Evolutionary conservation across 805 yeast species (phyloP).

Genomic region (Jamesozyma spencerorum): DNA sequence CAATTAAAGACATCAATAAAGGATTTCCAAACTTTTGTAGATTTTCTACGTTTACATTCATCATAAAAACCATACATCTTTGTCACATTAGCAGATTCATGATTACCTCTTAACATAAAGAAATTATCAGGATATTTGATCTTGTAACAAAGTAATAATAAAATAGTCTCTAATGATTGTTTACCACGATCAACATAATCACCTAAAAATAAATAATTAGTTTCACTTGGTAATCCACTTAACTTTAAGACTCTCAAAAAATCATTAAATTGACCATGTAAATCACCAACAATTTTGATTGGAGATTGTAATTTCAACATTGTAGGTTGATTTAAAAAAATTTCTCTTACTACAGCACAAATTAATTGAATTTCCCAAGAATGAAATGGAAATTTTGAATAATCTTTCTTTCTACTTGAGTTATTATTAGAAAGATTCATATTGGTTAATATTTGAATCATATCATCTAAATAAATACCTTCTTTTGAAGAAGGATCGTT

Average conservation of each 20-base stretch:
- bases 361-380: conserved; percentile 47
- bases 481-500: conserved; percentile 23
- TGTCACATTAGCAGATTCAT: conserved; percentile 94
- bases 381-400: conserved; percentile 36
- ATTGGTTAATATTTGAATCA: conserved; percentile 51
- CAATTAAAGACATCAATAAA: conserved; percentile 94
- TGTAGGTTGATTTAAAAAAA: conserved; percentile 57
- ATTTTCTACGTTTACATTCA: conserved; percentile 90
- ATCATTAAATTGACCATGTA: conserved; percentile 94
- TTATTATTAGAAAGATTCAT: conserved; percentile 21
- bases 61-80: conserved; percentile 96
- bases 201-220: conserved; percentile 87
- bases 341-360: conserved; percentile 48
- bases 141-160: conserved; percentile 81
- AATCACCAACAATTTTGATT: conserved; percentile 81
- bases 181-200: conserved; percentile 98
- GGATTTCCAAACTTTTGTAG: conserved; percentile 84
- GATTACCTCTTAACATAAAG: conserved; percentile 88
- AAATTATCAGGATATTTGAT: conserved; percentile 94
- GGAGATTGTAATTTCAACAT: conserved; percentile 62
- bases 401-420: not conserved
- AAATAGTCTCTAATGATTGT: conserved; percentile 87
- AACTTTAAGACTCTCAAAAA: conserved; percentile 80
- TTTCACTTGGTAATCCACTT: conserved; percentile 92
- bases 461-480: conserved; percentile 46